phyloP scores from a whole-genome alignment of 108 stramenopile genomes.

The Cyclotella baltica region DNA sequence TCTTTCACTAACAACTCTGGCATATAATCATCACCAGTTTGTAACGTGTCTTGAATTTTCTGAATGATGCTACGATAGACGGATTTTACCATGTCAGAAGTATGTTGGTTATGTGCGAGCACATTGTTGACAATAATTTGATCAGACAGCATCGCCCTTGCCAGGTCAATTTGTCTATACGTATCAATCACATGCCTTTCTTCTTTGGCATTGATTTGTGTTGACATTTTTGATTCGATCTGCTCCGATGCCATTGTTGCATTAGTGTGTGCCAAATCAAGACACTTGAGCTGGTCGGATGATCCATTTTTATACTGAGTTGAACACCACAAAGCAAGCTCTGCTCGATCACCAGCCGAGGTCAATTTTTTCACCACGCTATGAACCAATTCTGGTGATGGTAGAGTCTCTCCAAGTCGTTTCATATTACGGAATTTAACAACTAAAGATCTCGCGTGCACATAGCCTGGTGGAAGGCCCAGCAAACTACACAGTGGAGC shows the following conservation, averaged over 20 bases:
- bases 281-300: conserved; percentile 63
- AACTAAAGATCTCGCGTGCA: conserved; percentile 74
- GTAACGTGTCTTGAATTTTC: conserved; percentile 24
- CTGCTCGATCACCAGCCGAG: conserved; percentile 60
- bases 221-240: conserved; percentile 50
- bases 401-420: conserved; percentile 46
- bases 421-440: conserved; percentile 57
- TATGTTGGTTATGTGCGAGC: conserved; percentile 33
- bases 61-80: conserved; percentile 38
- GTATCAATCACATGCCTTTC: conserved; percentile 60
- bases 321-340: conserved; percentile 86
- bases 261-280: conserved; percentile 68
- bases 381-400: conserved; percentile 68
- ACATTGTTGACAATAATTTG: conserved; percentile 65
- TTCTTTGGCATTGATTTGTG: conserved; percentile 17
- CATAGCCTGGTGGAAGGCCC: conserved; percentile 75
- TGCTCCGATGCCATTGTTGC: conserved; percentile 81
- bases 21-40: conserved; percentile 28
- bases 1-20: conserved; percentile 74
- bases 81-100: conserved; percentile 25
- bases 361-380: conserved; percentile 68
- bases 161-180: conserved; percentile 63
- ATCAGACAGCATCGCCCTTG: conserved; percentile 76
- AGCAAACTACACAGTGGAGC: conserved; percentile 74
- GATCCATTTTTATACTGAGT: conserved; percentile 56